Evolutionary conservation across 106 monocot species (phyloP).

Genomic region (Phalaenopsis aphrodite): DNA sequence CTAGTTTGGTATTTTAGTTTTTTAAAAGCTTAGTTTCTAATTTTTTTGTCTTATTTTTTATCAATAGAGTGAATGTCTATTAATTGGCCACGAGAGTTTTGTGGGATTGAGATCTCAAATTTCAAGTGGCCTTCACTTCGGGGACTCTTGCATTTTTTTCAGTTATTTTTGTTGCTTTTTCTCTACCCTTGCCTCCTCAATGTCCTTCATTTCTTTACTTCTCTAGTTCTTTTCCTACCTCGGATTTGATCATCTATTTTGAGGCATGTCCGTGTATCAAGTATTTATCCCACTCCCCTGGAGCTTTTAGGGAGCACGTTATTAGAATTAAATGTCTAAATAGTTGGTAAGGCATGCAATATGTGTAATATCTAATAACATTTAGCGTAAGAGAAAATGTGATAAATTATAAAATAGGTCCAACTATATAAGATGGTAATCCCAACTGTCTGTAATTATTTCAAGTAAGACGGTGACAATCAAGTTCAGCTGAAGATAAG

Average conservation of each 20-base stretch:
- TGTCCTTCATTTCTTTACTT: not conserved
- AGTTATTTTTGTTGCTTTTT: not conserved
- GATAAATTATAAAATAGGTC: not conserved
- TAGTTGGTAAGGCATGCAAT: not conserved
- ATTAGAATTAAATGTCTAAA: too few relatives aligned
- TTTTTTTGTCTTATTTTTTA: not conserved
- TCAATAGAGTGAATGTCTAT: not conserved
- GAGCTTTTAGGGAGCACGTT: not conserved
- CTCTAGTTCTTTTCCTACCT: not conserved
- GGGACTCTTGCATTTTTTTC: not conserved
- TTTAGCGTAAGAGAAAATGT: not conserved
- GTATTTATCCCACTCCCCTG: not conserved
- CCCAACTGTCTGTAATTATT: not conserved
- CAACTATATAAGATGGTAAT: not conserved
- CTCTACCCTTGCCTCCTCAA: not conserved
- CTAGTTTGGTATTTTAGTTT: not conserved
- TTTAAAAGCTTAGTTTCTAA: not conserved
- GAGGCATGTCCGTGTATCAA: not conserved
- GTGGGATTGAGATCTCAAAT: not conserved
- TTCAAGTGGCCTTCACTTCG: not conserved
- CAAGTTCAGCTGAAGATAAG: too few relatives aligned
- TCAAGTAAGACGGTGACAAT: not conserved
- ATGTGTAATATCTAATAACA: not conserved
- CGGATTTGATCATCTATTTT: not conserved
- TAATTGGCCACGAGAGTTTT: not conserved